Conservation (phyloP, 176 grass and related monocot species). For the Cenchrus americanus region DNA sequence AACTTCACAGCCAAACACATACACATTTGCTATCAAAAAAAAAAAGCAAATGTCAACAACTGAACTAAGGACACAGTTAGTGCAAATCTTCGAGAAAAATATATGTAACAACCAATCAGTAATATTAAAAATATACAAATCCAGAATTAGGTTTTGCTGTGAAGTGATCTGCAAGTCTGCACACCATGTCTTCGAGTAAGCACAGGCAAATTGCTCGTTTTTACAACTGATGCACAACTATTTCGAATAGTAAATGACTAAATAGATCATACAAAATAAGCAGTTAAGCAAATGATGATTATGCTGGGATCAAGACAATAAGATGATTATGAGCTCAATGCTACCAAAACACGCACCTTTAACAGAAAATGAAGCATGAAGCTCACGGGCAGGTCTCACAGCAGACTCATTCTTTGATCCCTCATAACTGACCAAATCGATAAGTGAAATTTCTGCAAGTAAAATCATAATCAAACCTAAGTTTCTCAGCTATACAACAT, state of each 20-base stretch:
- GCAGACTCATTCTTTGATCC: slow-evolving; percentile 44
- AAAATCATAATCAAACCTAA: slow-evolving; percentile 26
- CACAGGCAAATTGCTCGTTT: neutral
- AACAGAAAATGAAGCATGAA: slow-evolving; percentile 75
- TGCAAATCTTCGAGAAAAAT: slow-evolving; percentile 23
- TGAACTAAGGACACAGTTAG: slow-evolving; percentile 11
- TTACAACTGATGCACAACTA: neutral
- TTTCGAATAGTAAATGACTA: neutral
- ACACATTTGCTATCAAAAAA: slow-evolving; percentile 20
- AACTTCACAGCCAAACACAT: slow-evolving; percentile 33
- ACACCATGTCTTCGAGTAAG: slow-evolving; percentile 20
- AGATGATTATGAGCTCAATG: slow-evolving; percentile 32
- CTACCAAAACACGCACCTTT: slow-evolving; percentile 50
- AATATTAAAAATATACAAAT: neutral
- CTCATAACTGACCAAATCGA: slow-evolving; percentile 68
- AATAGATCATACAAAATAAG: slow-evolving; percentile 12
- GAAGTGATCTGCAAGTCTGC: slow-evolving; percentile 12
- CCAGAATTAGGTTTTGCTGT: slow-evolving; percentile 11
- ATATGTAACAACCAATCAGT: slow-evolving; percentile 15
- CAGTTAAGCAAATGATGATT: slow-evolving; percentile 17
- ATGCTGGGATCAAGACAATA: neutral
- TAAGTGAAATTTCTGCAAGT: slow-evolving; percentile 62
- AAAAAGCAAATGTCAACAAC: slow-evolving; percentile 10
- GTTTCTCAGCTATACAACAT: slow-evolving; percentile 7
- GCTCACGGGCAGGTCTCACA: slow-evolving; percentile 47